These are phyloP conservation scores for Puccinia hordei DNA, from an alignment of 1,284 basidiomycete species.

Conservation along the genomic window DNA sequence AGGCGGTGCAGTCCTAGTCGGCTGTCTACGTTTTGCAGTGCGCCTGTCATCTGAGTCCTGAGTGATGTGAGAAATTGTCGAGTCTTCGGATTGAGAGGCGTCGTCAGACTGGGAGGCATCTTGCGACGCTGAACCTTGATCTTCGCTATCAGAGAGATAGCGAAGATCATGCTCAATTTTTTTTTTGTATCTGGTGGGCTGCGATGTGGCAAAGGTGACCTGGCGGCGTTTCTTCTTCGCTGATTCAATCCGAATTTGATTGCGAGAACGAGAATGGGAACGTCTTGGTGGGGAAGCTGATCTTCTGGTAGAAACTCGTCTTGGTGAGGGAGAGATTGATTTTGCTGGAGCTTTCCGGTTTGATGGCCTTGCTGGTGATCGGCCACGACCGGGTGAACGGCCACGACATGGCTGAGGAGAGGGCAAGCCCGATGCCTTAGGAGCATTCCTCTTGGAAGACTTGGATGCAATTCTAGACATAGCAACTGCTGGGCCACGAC, in stretches of 20 bases:
- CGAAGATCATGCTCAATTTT: not conserved
- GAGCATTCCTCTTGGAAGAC: not conserved
- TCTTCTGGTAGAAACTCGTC: not conserved
- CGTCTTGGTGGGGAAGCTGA: not conserved
- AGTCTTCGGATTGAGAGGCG: not conserved
- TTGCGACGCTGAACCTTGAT: not conserved
- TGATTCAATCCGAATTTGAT: not conserved
- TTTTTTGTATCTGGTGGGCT: constrained; percentile 12
- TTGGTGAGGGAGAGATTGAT: not conserved
- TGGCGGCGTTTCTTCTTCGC: not conserved
- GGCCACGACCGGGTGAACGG: too few relatives aligned
- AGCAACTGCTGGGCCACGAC: not conserved
- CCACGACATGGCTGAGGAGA: not conserved
- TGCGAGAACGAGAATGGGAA: not conserved
- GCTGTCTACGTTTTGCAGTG: not conserved
- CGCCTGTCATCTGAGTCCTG: not conserved
- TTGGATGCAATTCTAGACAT: not conserved
- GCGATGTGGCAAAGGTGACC: not conserved
- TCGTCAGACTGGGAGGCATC: not conserved
- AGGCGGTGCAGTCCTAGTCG: not conserved
- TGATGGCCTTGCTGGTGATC: too few relatives aligned
- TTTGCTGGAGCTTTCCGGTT: not conserved
- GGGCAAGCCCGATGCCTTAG: not conserved
- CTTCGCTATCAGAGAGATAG: not conserved
- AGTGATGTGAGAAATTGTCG: not conserved